Evolutionary conservation across 176 grass and related monocot species (phyloP), one percentile per base, ranked within the genome.

Genomic region (Thalia dealbata): DNA sequence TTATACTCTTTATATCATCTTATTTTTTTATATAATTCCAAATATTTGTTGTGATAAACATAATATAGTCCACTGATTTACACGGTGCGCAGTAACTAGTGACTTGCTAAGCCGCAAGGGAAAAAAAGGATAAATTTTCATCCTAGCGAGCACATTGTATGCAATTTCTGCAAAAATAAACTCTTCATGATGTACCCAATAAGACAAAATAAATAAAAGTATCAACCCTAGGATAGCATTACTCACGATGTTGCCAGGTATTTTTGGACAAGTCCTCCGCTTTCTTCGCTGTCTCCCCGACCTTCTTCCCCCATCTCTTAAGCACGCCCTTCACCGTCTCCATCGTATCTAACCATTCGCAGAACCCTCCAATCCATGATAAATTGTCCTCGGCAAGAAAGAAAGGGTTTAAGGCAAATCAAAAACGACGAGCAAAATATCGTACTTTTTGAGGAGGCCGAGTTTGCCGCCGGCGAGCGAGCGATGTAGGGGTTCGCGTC

Each of bases 181-280:
- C 14, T 10, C 10, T 27, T 3, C 14, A 72, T 2, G 12, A 44
- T 3, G 6, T 10, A 23, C 19, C 22, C 38, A 27, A 52, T 21
- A 69, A 42, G 32, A 21, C 14, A 44, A 50, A 38, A 38, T 59
- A 5, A 60, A 60, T 19, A 25, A 8, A 52, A 21, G 44, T 2
- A 72, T 28, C 14, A 72, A 50, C 25, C 6, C 14, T 27, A 25
- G 21, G 18, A 50, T 27, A 26, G 24, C 43, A 72, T 28, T 72
- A 61, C 89, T 83, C 67, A 99, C 95, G 32, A 76, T 99, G 95
- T 79, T 93, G 95, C 95, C 95, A 99, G 25, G 95, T 99, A 81
- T 90, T 93, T 81, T 78, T 84, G 18, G 95, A 99, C 66, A 99
- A 68, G 51, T 90, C 95, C 85, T 99, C 95, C 5, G 95, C 87